Conservation (phyloP, 768 basidiomycete genomes). For the Serendipita sp. region DNA sequence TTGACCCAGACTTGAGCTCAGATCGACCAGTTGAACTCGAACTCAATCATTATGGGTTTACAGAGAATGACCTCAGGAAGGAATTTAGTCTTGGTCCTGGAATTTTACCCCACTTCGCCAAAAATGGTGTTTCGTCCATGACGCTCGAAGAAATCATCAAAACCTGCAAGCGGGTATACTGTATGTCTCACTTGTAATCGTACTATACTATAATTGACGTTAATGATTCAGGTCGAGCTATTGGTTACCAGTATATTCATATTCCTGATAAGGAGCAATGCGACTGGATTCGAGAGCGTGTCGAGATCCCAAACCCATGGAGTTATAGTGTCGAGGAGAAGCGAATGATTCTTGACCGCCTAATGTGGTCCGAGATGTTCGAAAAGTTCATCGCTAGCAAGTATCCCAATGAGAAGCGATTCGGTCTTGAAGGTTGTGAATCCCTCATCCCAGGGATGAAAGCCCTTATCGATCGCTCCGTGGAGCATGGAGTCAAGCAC, state of each 20-base stretch:
- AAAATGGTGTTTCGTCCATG: slow-evolving; percentile 74
- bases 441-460: slow-evolving; percentile 98
- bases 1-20: slow-evolving; percentile 71
- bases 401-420: slow-evolving; percentile 98
- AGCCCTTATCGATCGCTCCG: slow-evolving; percentile 94
- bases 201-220: slow-evolving; percentile 8
- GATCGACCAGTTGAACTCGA: slow-evolving; percentile 77
- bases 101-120: slow-evolving; percentile 89
- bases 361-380: slow-evolving; percentile 99
- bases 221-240: slow-evolving; percentile 46
- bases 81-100: slow-evolving; percentile 90
- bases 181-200: slow-evolving; percentile 29
- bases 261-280: slow-evolving; percentile 98
- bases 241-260: slow-evolving; percentile 86
- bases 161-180: slow-evolving; percentile 83
- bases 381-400: slow-evolving; percentile 98
- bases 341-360: slow-evolving; percentile 94
- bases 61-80: slow-evolving; percentile 84
- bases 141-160: slow-evolving; percentile 82
- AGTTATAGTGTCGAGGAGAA: slow-evolving; percentile 97
- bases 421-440: slow-evolving; percentile 97
- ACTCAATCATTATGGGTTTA: slow-evolving; percentile 88
- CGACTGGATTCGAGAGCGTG: slow-evolving; percentile 95
- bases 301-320: slow-evolving; percentile 93
- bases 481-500: slow-evolving; percentile 88